Evolutionary conservation across 2,329 filamentous ascomycete genomes (phyloP).

Genomic region (Diaporthe aspalathi): DNA sequence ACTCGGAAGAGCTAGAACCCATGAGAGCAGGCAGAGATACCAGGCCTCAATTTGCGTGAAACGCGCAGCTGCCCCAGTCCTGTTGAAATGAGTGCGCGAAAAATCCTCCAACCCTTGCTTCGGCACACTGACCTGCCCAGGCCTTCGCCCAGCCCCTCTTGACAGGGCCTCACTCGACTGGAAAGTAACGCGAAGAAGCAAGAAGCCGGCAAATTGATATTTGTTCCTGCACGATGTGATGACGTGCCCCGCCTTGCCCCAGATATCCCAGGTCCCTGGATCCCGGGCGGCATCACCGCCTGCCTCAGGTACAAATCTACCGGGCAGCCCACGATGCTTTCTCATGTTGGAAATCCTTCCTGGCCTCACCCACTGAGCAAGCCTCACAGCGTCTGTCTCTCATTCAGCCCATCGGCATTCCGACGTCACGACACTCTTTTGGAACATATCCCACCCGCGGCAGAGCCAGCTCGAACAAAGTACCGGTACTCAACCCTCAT

Average conservation of each 20-base stretch:
- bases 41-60: slow-evolving; percentile 32
- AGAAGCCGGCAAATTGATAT: slow-evolving; percentile 10
- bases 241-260: slow-evolving; percentile 25
- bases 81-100: slow-evolving; percentile 26
- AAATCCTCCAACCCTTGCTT: slow-evolving; percentile 29
- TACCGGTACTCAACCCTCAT: neutral
- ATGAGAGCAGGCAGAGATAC: slow-evolving; percentile 7
- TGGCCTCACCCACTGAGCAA: slow-evolving; percentile 31
- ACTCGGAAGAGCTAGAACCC: slow-evolving; percentile 17
- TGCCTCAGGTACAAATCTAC: slow-evolving; percentile 28
- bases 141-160: neutral
- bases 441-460: slow-evolving; percentile 15
- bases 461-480: slow-evolving; percentile 33
- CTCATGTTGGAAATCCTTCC: neutral
- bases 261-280: slow-evolving; percentile 23
- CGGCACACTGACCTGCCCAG: slow-evolving; percentile 7
- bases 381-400: slow-evolving; percentile 34
- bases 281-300: slow-evolving; percentile 5
- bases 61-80: slow-evolving; percentile 26
- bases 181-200: slow-evolving; percentile 12
- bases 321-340: slow-evolving; percentile 10
- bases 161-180: too few relatives aligned
- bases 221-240: slow-evolving; percentile 21
- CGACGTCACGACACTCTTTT: slow-evolving; percentile 37
- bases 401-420: slow-evolving; percentile 29